A percentile compares a stretch with the other conserved stretches of the same genome.
Evolutionary conservation across 495 filamentous ascomycete genomes (phyloP).

Genomic region (Penicillium psychrofluorescens): DNA sequence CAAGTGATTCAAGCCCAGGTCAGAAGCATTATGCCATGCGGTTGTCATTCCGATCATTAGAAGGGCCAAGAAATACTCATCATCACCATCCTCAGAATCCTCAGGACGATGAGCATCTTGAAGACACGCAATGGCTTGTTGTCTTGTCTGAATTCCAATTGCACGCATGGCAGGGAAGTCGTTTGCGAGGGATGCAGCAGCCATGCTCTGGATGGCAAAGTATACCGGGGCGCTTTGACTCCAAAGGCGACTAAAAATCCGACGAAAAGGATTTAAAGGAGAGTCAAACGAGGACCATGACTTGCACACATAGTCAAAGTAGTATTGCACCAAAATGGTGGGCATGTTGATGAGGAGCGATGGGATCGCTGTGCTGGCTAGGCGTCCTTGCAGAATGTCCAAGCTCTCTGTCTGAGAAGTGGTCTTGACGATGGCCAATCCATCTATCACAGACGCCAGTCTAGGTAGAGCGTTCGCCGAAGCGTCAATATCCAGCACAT

Average conservation of each 20-base stretch:
- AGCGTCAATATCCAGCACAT: conserved; percentile 7
- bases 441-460: neutral
- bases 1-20: conserved; percentile 15
- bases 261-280: conserved; percentile 16
- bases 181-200: conserved; percentile 17
- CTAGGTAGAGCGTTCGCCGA: conserved; percentile 5
- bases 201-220: conserved; percentile 22
- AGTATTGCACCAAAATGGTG: conserved; percentile 19
- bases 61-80: conserved; percentile 18
- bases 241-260: conserved; percentile 18
- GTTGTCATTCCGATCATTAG: conserved; percentile 19
- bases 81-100: conserved; percentile 13
- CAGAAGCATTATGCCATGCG: conserved; percentile 14
- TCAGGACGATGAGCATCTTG: conserved; percentile 8
- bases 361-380: conserved; percentile 13
- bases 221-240: conserved; percentile 19
- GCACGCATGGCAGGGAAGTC: conserved; percentile 17
- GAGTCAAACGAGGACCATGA: conserved; percentile 22
- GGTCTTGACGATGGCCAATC: neutral
- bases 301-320: conserved; percentile 20
- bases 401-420: conserved; percentile 7
- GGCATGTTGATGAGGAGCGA: conserved; percentile 19
- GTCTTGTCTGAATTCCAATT: conserved; percentile 17
- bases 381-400: conserved; percentile 11
- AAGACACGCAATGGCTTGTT: conserved; percentile 19